Evolutionary conservation across 164 flowering plant species (phyloP).

Genomic region (Dillenia suffruticosa): DNA sequence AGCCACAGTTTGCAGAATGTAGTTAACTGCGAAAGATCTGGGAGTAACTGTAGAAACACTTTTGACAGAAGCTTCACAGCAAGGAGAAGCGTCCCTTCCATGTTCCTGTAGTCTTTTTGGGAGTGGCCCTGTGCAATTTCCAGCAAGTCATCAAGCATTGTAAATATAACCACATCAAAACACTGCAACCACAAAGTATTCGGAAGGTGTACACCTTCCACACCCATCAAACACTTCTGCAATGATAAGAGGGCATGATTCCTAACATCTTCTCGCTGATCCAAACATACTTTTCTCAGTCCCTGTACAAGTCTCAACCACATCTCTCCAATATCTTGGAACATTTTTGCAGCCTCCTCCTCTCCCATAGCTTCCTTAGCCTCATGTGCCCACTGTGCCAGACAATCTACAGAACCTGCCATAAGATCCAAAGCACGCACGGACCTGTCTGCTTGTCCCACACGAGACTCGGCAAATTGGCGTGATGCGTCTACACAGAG

Average conservation of each 20-base stretch:
- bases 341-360: not conserved
- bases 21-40: not conserved
- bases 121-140: slow-evolving; percentile 3
- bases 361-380: not conserved
- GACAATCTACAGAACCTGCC: not conserved
- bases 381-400: slow-evolving; percentile 1
- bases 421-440: slow-evolving; percentile 7
- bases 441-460: not conserved
- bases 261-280: slow-evolving; percentile 3
- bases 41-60: not conserved
- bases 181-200: slow-evolving; percentile 1
- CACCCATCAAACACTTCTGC: slow-evolving; percentile 5
- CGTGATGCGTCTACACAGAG: not conserved
- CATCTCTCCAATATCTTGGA: slow-evolving; percentile 5
- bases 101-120: not conserved
- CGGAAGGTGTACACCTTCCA: not conserved
- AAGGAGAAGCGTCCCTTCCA: slow-evolving; percentile 3
- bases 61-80: not conserved
- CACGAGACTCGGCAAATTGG: slow-evolving; percentile 4
- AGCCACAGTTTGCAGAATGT: slow-evolving; percentile 2
- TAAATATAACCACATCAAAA: slow-evolving; percentile 2
- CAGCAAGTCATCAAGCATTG: slow-evolving; percentile 5
- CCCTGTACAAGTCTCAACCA: slow-evolving; percentile 6
- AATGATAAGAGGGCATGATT: not conserved
- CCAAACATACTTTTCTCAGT: not conserved